A percentile compares a stretch with the other conserved stretches of the same genome.
These are phyloP conservation scores for Suhomyces panamericanus DNA, from an alignment of 1,139 yeast species.

Conservation along the genomic window DNA sequence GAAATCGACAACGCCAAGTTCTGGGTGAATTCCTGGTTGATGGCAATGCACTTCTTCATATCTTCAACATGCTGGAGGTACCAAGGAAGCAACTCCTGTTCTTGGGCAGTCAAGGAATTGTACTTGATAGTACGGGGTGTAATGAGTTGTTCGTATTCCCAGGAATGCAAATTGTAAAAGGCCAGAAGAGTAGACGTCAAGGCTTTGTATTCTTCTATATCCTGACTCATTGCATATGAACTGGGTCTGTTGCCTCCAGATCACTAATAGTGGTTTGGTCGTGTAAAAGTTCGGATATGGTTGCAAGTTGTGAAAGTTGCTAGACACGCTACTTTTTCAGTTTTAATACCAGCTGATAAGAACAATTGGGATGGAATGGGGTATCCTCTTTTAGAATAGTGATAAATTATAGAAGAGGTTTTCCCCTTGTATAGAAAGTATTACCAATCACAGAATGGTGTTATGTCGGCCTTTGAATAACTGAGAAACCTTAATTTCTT, in stretches of 20 bases:
- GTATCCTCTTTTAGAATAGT: no score
- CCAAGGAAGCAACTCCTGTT: conserved; percentile 52
- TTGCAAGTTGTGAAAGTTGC: no score
- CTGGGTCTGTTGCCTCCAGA: not conserved
- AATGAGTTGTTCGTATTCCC: conserved; percentile 38
- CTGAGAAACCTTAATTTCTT: no score
- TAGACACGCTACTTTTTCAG: no score
- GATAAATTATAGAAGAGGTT: no score
- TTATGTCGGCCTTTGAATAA: no score
- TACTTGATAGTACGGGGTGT: conserved; percentile 36
- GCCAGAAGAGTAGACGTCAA: conserved; percentile 42
- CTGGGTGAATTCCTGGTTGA: conserved; percentile 51
- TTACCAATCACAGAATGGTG: no score
- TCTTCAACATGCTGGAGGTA: conserved; percentile 46
- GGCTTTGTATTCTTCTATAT: conserved; percentile 39
- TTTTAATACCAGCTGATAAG: no score
- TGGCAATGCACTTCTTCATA: conserved; percentile 46
- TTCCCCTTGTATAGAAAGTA: no score
- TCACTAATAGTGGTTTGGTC: not conserved
- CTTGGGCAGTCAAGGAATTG: conserved; percentile 37
- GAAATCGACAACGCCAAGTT: conserved; percentile 50
- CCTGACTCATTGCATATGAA: conserved; percentile 17
- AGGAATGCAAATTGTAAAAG: conserved; percentile 34
- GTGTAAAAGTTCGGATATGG: not conserved
- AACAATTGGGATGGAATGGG: no score